A percentile compares a stretch with the other conserved stretches of the same genome.
phyloP scores from a whole-genome alignment of 345 rosid species.

The Bruguiera sexangula region DNA sequence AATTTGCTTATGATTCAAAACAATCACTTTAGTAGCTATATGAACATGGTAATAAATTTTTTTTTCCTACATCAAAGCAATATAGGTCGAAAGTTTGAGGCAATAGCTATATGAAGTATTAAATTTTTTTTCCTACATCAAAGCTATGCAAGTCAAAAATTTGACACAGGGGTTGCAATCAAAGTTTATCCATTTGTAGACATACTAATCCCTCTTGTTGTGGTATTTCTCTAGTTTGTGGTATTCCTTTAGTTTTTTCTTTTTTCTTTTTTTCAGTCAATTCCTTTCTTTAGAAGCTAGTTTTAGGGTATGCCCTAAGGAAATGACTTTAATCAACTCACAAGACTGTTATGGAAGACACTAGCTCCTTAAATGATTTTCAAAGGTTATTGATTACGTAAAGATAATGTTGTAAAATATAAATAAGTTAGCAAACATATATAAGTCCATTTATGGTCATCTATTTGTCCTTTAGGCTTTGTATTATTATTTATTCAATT shows the following conservation, averaged over 20 bases:
- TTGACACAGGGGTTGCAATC: background rate
- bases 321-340: constrained; percentile 1
- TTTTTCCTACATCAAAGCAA: too few species aligned
- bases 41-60: too few species aligned
- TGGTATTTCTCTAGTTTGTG: too few species aligned
- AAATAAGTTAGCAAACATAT: background rate
- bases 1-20: background rate
- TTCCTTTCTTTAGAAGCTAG: background rate
- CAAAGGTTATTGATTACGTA: background rate
- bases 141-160: too few species aligned
- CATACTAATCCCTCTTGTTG: too few species aligned
- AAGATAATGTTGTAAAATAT: background rate
- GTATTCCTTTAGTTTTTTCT: too few species aligned
- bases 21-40: background rate
- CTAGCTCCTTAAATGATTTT: background rate
- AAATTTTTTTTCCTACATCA: too few species aligned
- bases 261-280: background rate
- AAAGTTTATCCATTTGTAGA: too few species aligned
- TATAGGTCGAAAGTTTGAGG: too few species aligned
- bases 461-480: background rate
- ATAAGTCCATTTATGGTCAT: background rate
- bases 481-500: background rate
- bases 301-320: background rate
- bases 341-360: background rate
- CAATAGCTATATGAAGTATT: too few species aligned